Percentiles rank a stretch among this genome's conserved stretches.
phyloP scores from a whole-genome alignment of 2,329 filamentous ascomycete species.

The Alternaria sp. region DNA sequence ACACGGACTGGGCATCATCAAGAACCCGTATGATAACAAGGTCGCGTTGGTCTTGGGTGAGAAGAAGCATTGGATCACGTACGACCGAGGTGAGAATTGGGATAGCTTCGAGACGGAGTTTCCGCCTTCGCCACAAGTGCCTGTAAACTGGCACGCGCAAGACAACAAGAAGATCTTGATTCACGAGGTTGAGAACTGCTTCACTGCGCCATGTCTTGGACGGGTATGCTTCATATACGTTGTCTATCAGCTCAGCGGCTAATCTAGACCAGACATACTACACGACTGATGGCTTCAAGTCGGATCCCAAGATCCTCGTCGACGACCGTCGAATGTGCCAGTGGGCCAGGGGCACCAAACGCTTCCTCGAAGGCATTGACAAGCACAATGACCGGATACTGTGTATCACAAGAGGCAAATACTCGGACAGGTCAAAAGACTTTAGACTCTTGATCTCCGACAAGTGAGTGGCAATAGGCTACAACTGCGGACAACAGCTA shows the following conservation, averaged over 20 bases:
- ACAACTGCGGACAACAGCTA: conserved; percentile 17
- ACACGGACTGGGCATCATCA: conserved; percentile 68
- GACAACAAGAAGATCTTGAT: conserved; percentile 88
- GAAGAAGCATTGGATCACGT: conserved; percentile 80
- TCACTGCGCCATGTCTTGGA: conserved; percentile 51
- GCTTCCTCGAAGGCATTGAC: conserved; percentile 73
- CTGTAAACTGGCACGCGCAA: conserved; percentile 80
- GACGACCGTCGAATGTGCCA: conserved; percentile 77
- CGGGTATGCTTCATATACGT: conserved; percentile 57
- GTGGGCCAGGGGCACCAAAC: conserved; percentile 81
- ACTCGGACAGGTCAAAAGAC: conserved; percentile 74
- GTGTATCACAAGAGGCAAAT: conserved; percentile 79
- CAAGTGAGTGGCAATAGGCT: conserved; percentile 53
- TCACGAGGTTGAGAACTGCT: conserved; percentile 61
- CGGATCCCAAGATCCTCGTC: conserved; percentile 69
- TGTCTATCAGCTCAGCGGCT: conserved; percentile 10
- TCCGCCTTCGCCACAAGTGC: conserved; percentile 62
- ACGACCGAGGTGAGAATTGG: conserved; percentile 85
- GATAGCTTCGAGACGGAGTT: conserved; percentile 70
- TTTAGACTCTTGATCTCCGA: conserved; percentile 83
- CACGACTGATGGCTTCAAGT: conserved; percentile 85
- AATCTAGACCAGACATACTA: conserved; percentile 64
- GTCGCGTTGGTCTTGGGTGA: conserved; percentile 82
- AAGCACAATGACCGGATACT: conserved; percentile 75
- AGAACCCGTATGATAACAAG: conserved; percentile 80